phyloP scores from a whole-genome alignment of 1,284 basidiomycete species.

The Tetrapyrgos nigripes region DNA sequence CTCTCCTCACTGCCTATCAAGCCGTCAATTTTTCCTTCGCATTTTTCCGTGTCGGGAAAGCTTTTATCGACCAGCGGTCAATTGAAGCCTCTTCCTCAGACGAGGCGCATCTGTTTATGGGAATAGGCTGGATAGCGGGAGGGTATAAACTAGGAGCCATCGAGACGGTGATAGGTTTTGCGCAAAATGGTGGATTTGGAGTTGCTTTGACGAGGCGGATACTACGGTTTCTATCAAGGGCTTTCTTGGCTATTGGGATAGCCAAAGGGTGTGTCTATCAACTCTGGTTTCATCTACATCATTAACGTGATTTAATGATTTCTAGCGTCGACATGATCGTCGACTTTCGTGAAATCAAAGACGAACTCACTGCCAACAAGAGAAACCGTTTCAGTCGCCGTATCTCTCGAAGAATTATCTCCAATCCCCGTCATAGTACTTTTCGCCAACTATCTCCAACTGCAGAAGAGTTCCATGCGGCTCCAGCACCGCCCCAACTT shows the following conservation, averaged over 20 bases:
- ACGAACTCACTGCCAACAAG: conserved; percentile 37
- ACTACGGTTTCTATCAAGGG: conserved; percentile 59
- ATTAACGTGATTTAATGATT: conserved; percentile 1
- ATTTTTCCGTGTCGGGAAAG: conserved; percentile 60
- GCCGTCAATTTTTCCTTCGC: conserved; percentile 60
- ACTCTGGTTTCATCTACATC: not conserved
- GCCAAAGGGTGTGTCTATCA: conserved; percentile 64
- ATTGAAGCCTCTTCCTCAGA: conserved; percentile 53
- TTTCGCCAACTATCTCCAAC: conserved; percentile 58
- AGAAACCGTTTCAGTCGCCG: conserved; percentile 35
- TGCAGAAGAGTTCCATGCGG: conserved; percentile 38
- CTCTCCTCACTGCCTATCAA: conserved; percentile 63
- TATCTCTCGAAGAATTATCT: conserved; percentile 50
- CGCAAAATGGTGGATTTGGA: conserved; percentile 55
- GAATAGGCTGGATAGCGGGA: conserved; percentile 65
- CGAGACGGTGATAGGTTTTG: conserved; percentile 72
- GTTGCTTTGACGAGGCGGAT: conserved; percentile 60
- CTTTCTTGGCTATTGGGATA: conserved; percentile 62
- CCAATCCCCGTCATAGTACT: conserved; percentile 59
- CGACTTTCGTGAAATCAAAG: conserved; percentile 45
- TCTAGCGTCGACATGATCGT: conserved; percentile 50
- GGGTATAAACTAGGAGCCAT: conserved; percentile 67
- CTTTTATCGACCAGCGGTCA: conserved; percentile 55
- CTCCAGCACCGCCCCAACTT: conserved; percentile 23
- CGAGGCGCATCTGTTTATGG: conserved; percentile 58